Percentiles rank a stretch among this genome's conserved stretches.
phyloP scores from a whole-genome alignment of 2,329 filamentous ascomycete genomes.

The Ophiostoma himal-ulmi region DNA sequence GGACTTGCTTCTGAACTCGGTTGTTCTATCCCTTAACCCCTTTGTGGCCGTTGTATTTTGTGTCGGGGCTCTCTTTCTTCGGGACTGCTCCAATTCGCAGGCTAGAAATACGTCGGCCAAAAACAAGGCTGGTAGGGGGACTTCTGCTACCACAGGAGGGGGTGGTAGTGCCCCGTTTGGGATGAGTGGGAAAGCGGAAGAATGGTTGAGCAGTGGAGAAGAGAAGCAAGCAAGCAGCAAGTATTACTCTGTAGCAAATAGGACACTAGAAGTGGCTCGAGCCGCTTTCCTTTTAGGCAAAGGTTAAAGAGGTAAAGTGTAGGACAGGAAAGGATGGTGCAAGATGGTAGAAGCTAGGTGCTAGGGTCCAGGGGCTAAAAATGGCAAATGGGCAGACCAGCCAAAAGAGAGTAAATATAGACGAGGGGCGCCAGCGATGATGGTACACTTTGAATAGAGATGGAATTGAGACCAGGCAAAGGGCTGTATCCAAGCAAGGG shows the following conservation, averaged over 20 bases:
- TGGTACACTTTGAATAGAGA: not conserved
- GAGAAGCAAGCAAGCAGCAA: not conserved
- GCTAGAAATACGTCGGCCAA: constrained; percentile 8
- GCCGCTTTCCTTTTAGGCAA: constrained; percentile 19
- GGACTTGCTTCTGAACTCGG: not conserved
- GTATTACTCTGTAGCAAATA: not conserved
- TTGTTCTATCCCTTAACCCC: not conserved
- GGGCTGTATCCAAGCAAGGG: not conserved
- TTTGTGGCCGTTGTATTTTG: not conserved
- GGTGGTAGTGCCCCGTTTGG: constrained; percentile 17
- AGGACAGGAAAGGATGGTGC: not conserved
- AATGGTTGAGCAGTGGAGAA: constrained; percentile 22
- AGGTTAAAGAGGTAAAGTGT: not conserved
- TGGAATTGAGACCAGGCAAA: not conserved
- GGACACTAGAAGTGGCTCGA: constrained; percentile 23
- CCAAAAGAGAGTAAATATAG: not conserved
- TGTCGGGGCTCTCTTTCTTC: not conserved
- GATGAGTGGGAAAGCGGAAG: constrained; percentile 20
- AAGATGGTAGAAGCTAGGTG: not conserved
- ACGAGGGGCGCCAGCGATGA: not conserved
- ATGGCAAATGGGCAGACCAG: not conserved
- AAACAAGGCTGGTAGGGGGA: constrained; percentile 16
- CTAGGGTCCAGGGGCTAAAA: not conserved
- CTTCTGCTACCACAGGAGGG: constrained; percentile 7
- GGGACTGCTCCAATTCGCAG: too few species aligned